Percentiles rank a stretch among this genome's conserved stretches.
Conservation (phyloP, 257 asterid genomes). For the Eucommia ulmoides region DNA sequence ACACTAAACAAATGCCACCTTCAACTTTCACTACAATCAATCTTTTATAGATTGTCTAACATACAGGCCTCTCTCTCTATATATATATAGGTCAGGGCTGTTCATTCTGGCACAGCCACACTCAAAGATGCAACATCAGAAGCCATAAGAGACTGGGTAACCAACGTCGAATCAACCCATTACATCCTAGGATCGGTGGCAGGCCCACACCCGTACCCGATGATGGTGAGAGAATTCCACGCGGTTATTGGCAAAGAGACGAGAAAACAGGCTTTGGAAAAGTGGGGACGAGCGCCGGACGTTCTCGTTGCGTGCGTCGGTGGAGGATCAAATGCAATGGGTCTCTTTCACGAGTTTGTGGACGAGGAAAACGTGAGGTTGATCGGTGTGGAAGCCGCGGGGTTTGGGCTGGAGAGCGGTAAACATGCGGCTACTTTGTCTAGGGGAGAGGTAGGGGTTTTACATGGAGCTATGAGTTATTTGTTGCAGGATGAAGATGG, state of each 20-base stretch:
- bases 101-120: slow-evolving; percentile 20
- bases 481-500: slow-evolving; percentile 74
- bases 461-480: slow-evolving; percentile 67
- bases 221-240: slow-evolving; percentile 63
- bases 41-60: no score
- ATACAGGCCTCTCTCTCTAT: no score
- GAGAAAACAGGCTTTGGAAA: slow-evolving; percentile 43
- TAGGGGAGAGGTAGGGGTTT: slow-evolving; percentile 56
- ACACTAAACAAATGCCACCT: no score
- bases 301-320: slow-evolving; percentile 69
- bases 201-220: slow-evolving; percentile 79
- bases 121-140: slow-evolving; percentile 77
- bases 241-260: slow-evolving; percentile 69
- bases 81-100: slow-evolving; percentile 33
- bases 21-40: no score
- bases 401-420: slow-evolving; percentile 36
- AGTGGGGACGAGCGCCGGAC: slow-evolving; percentile 73
- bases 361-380: slow-evolving; percentile 49
- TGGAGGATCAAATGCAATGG: slow-evolving; percentile 67
- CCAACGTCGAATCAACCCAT: slow-evolving; percentile 35
- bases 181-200: slow-evolving; percentile 44
- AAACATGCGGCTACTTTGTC: slow-evolving; percentile 58
- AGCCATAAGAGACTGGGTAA: slow-evolving; percentile 58
- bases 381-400: slow-evolving; percentile 69
- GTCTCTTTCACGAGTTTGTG: slow-evolving; percentile 65